Percentiles rank a stretch among this genome's conserved stretches.
Evolutionary conservation across 2,329 filamentous ascomycete genomes (phyloP).

Genomic region (Pseudopithomyces maydicus): DNA sequence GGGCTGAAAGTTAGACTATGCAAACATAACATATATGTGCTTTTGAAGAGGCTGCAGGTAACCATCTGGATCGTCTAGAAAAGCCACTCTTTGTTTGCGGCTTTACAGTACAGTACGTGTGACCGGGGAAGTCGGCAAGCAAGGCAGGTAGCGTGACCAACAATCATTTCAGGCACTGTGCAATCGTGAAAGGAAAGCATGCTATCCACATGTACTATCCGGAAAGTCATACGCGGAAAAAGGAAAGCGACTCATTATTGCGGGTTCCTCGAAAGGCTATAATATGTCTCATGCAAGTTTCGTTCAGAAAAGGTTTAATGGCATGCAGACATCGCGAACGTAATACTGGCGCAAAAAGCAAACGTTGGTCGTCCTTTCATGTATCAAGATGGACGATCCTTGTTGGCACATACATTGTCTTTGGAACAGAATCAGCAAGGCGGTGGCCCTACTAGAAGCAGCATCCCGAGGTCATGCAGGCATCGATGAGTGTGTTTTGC

Average conservation of each 20-base stretch:
- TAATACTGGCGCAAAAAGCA: background rate
- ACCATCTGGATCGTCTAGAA: background rate
- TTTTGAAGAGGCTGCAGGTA: background rate
- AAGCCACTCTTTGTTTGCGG: constrained; percentile 14
- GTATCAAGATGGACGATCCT: background rate
- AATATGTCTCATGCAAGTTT: background rate
- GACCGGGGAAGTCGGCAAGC: constrained; percentile 24
- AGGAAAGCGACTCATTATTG: background rate
- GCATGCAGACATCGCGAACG: background rate
- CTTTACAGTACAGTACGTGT: constrained; percentile 9
- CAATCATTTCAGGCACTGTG: constrained; percentile 7
- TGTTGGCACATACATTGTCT: background rate
- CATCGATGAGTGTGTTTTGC: background rate
- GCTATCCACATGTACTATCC: background rate
- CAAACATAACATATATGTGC: background rate
- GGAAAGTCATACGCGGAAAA: background rate
- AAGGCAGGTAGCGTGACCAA: constrained; percentile 7
- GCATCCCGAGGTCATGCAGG: background rate
- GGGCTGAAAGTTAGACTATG: background rate
- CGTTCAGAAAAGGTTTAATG: background rate
- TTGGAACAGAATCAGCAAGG: background rate
- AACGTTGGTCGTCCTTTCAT: background rate
- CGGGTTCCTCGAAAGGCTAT: background rate
- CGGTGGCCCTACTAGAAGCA: background rate
- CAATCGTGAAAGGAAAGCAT: background rate